These are phyloP conservation scores for Verticillium nubilum DNA, from an alignment of 2,329 filamentous ascomycete genomes.

Conservation along the genomic window DNA sequence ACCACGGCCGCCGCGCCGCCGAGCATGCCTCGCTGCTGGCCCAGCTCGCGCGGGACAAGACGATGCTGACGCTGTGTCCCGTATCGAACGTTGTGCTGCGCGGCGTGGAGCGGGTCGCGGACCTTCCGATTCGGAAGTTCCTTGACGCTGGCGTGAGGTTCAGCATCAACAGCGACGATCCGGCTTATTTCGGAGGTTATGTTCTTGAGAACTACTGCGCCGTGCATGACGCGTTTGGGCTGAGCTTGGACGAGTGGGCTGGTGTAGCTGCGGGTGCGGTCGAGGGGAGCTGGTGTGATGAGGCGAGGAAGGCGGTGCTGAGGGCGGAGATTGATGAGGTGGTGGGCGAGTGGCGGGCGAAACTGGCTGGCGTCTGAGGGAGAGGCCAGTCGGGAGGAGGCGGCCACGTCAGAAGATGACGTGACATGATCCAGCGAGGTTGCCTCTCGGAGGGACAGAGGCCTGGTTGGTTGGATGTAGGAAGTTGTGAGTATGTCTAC, in stretches of 20 bases:
- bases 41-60: slow-evolving; percentile 49
- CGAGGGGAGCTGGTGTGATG: slow-evolving; percentile 58
- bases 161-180: slow-evolving; percentile 70
- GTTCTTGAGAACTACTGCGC: slow-evolving; percentile 71
- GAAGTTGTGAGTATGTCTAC: too few species aligned
- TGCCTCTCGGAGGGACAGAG: background rate
- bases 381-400: background rate
- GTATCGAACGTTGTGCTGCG: slow-evolving; percentile 56
- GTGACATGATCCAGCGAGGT: background rate
- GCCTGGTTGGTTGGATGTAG: too few species aligned
- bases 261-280: slow-evolving; percentile 57
- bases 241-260: slow-evolving; percentile 62
- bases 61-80: slow-evolving; percentile 67
- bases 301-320: slow-evolving; percentile 56
- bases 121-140: slow-evolving; percentile 55
- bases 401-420: background rate
- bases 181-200: slow-evolving; percentile 72
- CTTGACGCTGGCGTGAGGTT: slow-evolving; percentile 60
- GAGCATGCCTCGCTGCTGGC: slow-evolving; percentile 54
- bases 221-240: slow-evolving; percentile 64
- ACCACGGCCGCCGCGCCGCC: slow-evolving; percentile 65
- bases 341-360: background rate
- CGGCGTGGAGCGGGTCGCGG: slow-evolving; percentile 13
- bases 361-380: background rate
- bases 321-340: slow-evolving; percentile 35